Conservation (phyloP, 305 asterid genomes). For the Fraxinus angustifolia region DNA sequence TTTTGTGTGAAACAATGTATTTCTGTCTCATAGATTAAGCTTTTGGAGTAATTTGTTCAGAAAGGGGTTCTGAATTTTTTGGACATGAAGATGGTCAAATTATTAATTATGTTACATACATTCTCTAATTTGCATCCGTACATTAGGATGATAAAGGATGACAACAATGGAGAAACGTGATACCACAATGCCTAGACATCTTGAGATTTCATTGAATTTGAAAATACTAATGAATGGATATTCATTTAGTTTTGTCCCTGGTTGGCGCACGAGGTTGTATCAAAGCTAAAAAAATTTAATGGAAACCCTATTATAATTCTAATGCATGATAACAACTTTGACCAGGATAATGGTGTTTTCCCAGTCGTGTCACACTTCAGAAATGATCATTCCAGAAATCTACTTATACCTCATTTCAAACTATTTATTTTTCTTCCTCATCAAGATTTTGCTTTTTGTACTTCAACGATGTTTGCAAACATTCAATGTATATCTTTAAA, state of each 20-base stretch:
- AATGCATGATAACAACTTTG: not conserved
- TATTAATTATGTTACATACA: not conserved
- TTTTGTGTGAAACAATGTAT: not conserved
- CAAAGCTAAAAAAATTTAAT: not conserved
- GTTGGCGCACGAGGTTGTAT: not conserved
- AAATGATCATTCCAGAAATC: not conserved
- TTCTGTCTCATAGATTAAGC: not conserved
- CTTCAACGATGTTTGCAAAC: constrained; percentile 12
- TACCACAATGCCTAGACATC: not conserved
- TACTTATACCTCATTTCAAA: not conserved
- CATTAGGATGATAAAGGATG: not conserved
- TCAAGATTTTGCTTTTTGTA: constrained; percentile 14
- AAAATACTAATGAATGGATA: not conserved
- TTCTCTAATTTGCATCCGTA: not conserved
- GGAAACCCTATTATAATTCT: not conserved
- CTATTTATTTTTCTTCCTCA: constrained; percentile 17
- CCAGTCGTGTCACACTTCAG: not conserved
- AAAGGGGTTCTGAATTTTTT: not conserved
- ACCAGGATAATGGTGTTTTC: not conserved
- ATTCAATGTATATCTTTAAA: constrained; percentile 9
- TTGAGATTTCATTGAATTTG: not conserved
- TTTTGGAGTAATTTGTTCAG: not conserved
- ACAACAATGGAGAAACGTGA: not conserved
- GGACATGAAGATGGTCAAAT: constrained; percentile 1
- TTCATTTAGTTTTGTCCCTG: not conserved